Evolutionary conservation across 345 rosid species (phyloP), one percentile per base, ranked within the genome.

Genomic region (Hypericum perforatum): DNA sequence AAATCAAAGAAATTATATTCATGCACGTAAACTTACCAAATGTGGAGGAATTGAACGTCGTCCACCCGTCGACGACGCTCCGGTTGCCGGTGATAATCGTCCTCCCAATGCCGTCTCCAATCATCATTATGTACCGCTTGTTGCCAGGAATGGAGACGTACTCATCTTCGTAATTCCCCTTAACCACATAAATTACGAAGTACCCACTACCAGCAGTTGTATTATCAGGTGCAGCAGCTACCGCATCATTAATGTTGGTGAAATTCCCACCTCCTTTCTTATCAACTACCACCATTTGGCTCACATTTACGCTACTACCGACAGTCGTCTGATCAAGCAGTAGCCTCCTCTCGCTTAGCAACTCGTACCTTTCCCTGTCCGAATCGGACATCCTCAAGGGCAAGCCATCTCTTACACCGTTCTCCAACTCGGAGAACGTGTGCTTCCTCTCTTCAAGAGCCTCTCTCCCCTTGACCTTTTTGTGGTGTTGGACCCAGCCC

Each of bases 61-160:
- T 81, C 63, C 76, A 75, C 13, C 78, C 76, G 41, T 77, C 78
- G 6, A 8, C 58, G 1, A 67, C 68, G 37, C 63, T 81, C 44
- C 66, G 67, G 49, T 78, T 74, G 40, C 88, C 82, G 0, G 78
- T 76, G 45, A 84, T 73, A 11, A 81, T 49, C 3, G 92, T 84
- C 53, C 16, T 57, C 42, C 66, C 65, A 32, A 81, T 65, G 0
- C 88, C 88, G 5, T 66, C 76, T 13, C 92, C 85, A 6, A 76
- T 44, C 72, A 84, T 74, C 79, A 77, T 57, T 45, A 82, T 43
- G 49, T 75, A 60, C 12, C 63, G 49, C 68, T 73, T 75, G 46
- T 61, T 32, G 45, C 57, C 65, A 9, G 74, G 70, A 11, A 82
- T 68, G 7, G 66, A 57, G 50, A 82, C 73, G 13, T 79, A 75